phyloP scores from a whole-genome alignment of 2,329 filamentous ascomycete species.

The Neonectria ditissima region DNA sequence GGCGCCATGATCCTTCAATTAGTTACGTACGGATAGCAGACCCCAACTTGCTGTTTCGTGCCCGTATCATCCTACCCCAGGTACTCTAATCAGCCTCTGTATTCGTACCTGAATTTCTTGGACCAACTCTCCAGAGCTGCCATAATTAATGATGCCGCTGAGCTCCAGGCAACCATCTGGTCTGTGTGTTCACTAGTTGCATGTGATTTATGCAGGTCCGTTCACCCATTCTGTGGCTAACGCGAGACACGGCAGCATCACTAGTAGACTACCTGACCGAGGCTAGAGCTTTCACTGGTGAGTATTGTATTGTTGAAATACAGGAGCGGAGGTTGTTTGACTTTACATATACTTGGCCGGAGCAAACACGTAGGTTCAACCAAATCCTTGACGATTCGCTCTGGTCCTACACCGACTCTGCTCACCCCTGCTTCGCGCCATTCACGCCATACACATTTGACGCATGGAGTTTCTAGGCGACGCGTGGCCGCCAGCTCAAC shows the following conservation, averaged over 20 bases:
- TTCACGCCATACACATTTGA: not conserved
- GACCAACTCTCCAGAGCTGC: no score
- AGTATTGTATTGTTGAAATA: not conserved
- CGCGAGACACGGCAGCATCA: conserved; percentile 3
- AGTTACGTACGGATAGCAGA: not conserved
- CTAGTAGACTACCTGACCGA: not conserved
- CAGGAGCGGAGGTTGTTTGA: not conserved
- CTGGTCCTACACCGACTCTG: not conserved
- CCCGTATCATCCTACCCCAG: not conserved
- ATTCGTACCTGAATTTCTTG: not conserved
- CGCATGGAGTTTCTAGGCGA: not conserved
- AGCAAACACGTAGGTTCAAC: not conserved
- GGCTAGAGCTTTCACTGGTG: not conserved
- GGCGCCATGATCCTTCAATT: conserved; percentile 1
- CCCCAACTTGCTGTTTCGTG: not conserved
- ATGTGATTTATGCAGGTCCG: conserved; percentile 27
- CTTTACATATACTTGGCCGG: not conserved
- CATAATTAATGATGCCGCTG: not conserved
- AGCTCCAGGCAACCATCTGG: not conserved
- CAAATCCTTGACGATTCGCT: not conserved
- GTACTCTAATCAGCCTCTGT: not conserved
- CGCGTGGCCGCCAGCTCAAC: not conserved
- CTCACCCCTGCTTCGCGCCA: not conserved
- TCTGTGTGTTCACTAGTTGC: conserved; percentile 12
- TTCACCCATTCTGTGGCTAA: conserved; percentile 10